Evolutionary conservation across 176 grass and related monocot species (phyloP).

Genomic region (Carex scoparia): DNA sequence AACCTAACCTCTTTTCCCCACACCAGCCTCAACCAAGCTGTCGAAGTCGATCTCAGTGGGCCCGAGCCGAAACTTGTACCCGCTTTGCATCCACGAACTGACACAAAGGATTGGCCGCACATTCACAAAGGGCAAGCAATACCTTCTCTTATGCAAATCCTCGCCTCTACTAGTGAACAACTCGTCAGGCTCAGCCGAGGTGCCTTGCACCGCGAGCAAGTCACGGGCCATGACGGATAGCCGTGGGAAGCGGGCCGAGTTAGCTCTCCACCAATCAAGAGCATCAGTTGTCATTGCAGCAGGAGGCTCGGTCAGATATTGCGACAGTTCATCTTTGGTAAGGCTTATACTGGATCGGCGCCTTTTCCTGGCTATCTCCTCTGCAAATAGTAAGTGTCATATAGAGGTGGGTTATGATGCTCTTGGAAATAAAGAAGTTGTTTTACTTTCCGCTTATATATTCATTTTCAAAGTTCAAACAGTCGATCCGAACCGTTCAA

Average conservation of each 20-base stretch:
- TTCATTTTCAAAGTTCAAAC: no score
- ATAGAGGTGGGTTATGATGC: neutral
- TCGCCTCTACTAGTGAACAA: conserved; percentile 81
- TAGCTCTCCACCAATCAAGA: conserved; percentile 86
- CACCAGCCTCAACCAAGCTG: conserved; percentile 45
- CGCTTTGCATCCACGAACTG: conserved; percentile 74
- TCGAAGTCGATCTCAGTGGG: conserved; percentile 57
- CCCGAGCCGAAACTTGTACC: conserved; percentile 67
- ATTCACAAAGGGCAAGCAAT: conserved; percentile 56
- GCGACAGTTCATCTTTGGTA: conserved; percentile 70
- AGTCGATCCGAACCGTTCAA: no score
- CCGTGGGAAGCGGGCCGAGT: conserved; percentile 65
- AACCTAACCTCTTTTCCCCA: conserved; percentile 6
- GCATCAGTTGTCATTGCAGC: conserved; percentile 64
- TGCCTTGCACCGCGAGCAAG: conserved; percentile 75
- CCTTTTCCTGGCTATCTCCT: conserved; percentile 85
- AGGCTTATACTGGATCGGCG: conserved; percentile 52
- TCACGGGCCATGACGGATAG: conserved; percentile 91
- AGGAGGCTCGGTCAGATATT: conserved; percentile 67
- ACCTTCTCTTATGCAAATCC: conserved; percentile 55
- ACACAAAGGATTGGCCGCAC: conserved; percentile 61
- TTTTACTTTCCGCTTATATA: no score
- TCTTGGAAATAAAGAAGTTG: no score
- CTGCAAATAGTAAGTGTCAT: conserved; percentile 4
- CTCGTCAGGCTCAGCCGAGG: conserved; percentile 69